Evolutionary conservation across 495 filamentous ascomycete species (phyloP).

Genomic region (Aspergillus sparsus): DNA sequence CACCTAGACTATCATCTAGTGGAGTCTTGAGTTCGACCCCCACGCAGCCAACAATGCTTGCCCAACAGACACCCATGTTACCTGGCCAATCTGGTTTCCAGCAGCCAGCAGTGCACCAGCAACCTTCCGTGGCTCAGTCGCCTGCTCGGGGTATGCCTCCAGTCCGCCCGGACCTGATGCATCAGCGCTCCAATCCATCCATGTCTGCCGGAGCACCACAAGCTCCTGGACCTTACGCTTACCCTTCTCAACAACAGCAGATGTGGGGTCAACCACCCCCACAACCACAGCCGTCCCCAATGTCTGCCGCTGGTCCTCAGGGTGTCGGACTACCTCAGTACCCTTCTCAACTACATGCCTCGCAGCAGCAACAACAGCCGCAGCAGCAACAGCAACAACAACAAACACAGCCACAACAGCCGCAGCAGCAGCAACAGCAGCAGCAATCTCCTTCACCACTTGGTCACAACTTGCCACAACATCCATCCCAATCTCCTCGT

Average conservation of each 20-base stretch:
- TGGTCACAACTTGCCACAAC: slow-evolving; percentile 38
- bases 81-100: slow-evolving; percentile 36
- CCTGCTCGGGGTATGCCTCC: slow-evolving; percentile 45
- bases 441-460: slow-evolving; percentile 49
- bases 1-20: slow-evolving; percentile 41
- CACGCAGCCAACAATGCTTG: slow-evolving; percentile 38
- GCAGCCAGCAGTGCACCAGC: slow-evolving; percentile 40
- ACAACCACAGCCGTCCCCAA: slow-evolving; percentile 53
- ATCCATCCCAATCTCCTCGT: slow-evolving; percentile 53
- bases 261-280: slow-evolving; percentile 58
- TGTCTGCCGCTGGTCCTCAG: slow-evolving; percentile 44
- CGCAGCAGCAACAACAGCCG: slow-evolving; percentile 19
- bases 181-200: slow-evolving; percentile 46
- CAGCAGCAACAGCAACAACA: neutral
- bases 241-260: slow-evolving; percentile 48
- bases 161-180: slow-evolving; percentile 49
- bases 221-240: slow-evolving; percentile 48
- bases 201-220: slow-evolving; percentile 40
- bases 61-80: slow-evolving; percentile 46
- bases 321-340: slow-evolving; percentile 50
- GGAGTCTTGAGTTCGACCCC: slow-evolving; percentile 43
- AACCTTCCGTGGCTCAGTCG: slow-evolving; percentile 44
- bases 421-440: slow-evolving; percentile 25
- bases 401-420: slow-evolving; percentile 24
- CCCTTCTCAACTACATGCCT: slow-evolving; percentile 38